Conservation (phyloP, 192 early-diverging fungal species). For the Funneliformis geosporum region DNA sequence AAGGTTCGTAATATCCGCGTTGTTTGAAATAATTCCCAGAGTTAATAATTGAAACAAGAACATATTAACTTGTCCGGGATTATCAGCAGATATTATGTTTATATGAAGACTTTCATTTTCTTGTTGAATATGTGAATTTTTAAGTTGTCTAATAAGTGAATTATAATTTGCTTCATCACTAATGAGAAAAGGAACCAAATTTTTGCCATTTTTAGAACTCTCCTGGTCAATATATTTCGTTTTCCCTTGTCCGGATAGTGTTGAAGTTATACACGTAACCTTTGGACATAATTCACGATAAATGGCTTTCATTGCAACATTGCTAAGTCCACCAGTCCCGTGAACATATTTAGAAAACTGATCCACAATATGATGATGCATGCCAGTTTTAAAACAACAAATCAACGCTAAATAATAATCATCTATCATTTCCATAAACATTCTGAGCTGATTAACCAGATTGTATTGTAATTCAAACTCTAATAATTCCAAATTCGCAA, state of each 20-base stretch:
- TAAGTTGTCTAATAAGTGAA: too few species aligned
- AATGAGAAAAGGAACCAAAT: slow-evolving; percentile 21
- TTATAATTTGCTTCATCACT: slow-evolving; percentile 22
- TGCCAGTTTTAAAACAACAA: slow-evolving; percentile 20
- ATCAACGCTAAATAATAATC: slow-evolving; percentile 24
- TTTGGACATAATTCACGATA: slow-evolving; percentile 32
- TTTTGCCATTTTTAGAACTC: background rate
- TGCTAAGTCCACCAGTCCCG: slow-evolving; percentile 12
- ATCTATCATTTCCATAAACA: background rate
- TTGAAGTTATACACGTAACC: slow-evolving; percentile 22
- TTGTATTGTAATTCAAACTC: slow-evolving; percentile 32
- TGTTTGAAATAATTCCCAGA: slow-evolving; percentile 16
- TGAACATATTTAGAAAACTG: slow-evolving; percentile 31
- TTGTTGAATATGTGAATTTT: slow-evolving; percentile 14
- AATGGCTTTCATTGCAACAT: slow-evolving; percentile 18
- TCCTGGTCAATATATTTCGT: slow-evolving; percentile 23
- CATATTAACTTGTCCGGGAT: slow-evolving; percentile 27
- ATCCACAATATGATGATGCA: slow-evolving; percentile 35
- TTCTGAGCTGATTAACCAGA: slow-evolving; percentile 29
- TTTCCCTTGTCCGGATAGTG: slow-evolving; percentile 32
- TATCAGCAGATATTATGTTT: slow-evolving; percentile 23
- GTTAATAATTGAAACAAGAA: slow-evolving; percentile 34
- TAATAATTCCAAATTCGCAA: slow-evolving; percentile 32
- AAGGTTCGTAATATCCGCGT: slow-evolving; percentile 15
- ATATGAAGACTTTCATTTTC: slow-evolving; percentile 29